These are phyloP conservation scores for Euphorbia celastroides DNA, from an alignment of 441 rosid genomes.

Conservation along the genomic window DNA sequence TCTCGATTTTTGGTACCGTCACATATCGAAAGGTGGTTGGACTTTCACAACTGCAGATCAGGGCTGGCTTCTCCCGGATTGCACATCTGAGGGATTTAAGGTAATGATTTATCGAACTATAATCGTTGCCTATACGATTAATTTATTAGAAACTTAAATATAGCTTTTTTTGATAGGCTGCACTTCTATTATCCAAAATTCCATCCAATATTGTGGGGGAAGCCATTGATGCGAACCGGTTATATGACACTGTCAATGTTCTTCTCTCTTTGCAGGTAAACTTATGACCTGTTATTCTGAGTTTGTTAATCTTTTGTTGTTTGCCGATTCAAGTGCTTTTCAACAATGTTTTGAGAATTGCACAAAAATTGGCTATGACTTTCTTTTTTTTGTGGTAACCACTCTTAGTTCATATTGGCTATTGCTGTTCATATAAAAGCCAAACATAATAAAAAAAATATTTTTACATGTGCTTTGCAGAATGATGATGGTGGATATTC, in stretches of 20 bases:
- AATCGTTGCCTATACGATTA: slow-evolving; percentile 11
- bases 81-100: slow-evolving; percentile 92
- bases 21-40: slow-evolving; percentile 99
- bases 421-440: too few species aligned
- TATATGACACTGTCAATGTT: slow-evolving; percentile 84
- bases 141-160: slow-evolving; percentile 16
- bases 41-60: slow-evolving; percentile 95
- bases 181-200: slow-evolving; percentile 61
- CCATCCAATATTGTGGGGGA: slow-evolving; percentile 73
- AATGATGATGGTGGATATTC: slow-evolving; percentile 81
- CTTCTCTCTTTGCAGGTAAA: slow-evolving; percentile 88
- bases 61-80: slow-evolving; percentile 98
- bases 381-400: too few species aligned
- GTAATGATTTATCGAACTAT: slow-evolving; percentile 36
- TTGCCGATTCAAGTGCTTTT: too few species aligned
- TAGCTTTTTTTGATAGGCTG: slow-evolving; percentile 44
- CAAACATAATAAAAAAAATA: too few species aligned
- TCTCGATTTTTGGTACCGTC: slow-evolving; percentile 77
- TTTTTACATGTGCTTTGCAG: slow-evolving; percentile 30
- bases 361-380: too few species aligned
- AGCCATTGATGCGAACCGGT: slow-evolving; percentile 44
- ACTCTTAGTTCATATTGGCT: too few species aligned
- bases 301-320: too few species aligned
- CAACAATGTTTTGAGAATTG: too few species aligned
- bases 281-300: not conserved